Evolutionary conservation across 257 asterid genomes (phyloP).

Genomic region (Solanum chmielewskii): DNA sequence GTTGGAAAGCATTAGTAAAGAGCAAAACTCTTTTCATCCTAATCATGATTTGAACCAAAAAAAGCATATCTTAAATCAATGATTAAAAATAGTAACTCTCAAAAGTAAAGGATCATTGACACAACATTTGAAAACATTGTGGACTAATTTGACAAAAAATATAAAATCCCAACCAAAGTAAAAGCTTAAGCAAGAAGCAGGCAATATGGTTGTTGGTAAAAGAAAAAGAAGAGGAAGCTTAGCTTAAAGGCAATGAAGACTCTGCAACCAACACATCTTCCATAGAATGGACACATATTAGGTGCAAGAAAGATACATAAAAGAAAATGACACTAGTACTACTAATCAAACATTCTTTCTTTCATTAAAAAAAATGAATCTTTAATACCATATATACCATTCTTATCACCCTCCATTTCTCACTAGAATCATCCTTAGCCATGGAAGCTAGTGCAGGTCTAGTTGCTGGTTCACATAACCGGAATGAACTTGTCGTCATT

Average conservation of each 20-base stretch:
- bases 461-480: conserved; percentile 95
- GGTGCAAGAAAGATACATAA: conserved; percentile 27
- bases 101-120: not conserved
- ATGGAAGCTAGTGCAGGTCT: conserved; percentile 96
- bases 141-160: not conserved
- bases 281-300: conserved; percentile 26
- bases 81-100: not conserved
- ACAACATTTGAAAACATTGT: not conserved
- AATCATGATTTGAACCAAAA: not conserved
- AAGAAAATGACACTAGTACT: conserved; percentile 25
- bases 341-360: conserved; percentile 23
- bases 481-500: conserved; percentile 92
- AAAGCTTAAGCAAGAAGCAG: conserved; percentile 1
- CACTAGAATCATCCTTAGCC: not conserved
- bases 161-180: not conserved
- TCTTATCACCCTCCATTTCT: conserved; percentile 1
- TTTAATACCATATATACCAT: conserved; percentile 6
- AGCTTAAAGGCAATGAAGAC: conserved; percentile 84
- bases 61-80: not conserved
- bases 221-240: conserved; percentile 36
- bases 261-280: conserved; percentile 59
- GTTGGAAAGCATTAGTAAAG: too few species aligned
- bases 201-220: conserved; percentile 26
- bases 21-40: not conserved
- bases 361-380: conserved; percentile 13